Evolutionary conservation across 2,329 filamentous ascomycete species (phyloP).

Genomic region (Apiospora hydei): DNA sequence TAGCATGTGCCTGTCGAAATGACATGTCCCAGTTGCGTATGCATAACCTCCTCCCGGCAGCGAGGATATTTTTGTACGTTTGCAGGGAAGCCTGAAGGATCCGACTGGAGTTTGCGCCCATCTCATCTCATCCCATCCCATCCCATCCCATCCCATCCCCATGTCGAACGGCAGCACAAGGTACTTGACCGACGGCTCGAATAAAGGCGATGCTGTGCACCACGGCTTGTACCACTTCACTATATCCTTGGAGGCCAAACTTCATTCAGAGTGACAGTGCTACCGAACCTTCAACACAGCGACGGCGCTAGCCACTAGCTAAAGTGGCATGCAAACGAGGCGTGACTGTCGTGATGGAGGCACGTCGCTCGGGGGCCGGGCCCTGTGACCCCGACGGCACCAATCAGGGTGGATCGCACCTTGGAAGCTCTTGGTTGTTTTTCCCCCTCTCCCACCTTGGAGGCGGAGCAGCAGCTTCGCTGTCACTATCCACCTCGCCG

Average conservation of each 20-base stretch:
- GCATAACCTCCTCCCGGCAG: slow-evolving; percentile 13
- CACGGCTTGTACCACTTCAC: not conserved
- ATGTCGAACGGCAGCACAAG: slow-evolving; percentile 15
- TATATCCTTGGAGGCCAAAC: slow-evolving; percentile 4
- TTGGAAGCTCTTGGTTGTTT: not conserved
- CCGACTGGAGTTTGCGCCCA: not conserved
- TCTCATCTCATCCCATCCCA: not conserved
- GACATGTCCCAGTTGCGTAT: slow-evolving; percentile 11
- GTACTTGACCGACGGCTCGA: slow-evolving; percentile 12
- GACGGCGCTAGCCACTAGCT: not conserved
- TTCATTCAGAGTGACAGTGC: not conserved
- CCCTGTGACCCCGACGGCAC: slow-evolving; percentile 8
- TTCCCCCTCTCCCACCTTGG: not conserved
- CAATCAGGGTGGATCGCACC: not conserved
- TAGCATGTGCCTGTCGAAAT: slow-evolving; percentile 6
- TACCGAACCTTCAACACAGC: not conserved
- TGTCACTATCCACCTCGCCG: slow-evolving; percentile 9
- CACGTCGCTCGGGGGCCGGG: slow-evolving; percentile 7
- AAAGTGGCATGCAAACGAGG: not conserved
- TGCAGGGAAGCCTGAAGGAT: not conserved
- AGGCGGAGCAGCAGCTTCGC: slow-evolving; percentile 9
- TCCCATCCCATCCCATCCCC: not conserved
- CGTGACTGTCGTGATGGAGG: not conserved
- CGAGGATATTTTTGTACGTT: slow-evolving; percentile 6
- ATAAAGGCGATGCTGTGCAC: slow-evolving; percentile 15